Conservation (phyloP, 2,329 filamentous ascomycete genomes). For the Dactylellina parvicollis region DNA sequence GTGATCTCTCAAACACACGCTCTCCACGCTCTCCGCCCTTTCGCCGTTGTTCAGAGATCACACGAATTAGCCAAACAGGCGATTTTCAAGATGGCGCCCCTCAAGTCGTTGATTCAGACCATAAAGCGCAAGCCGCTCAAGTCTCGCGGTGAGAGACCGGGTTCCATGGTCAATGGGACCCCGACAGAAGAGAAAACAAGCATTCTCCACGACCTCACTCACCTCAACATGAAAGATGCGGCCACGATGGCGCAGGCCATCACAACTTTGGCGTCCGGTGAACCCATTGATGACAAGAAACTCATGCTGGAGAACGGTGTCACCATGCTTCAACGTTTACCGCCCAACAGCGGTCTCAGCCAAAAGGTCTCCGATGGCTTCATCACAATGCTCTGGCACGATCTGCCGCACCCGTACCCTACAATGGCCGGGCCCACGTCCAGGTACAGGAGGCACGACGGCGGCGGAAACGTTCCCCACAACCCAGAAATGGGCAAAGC, state of each 20-base stretch:
- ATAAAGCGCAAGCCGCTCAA: slow-evolving; percentile 64
- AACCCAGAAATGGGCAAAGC: slow-evolving; percentile 73
- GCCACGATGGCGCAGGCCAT: slow-evolving; percentile 62
- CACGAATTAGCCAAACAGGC: neutral
- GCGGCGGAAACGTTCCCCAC: slow-evolving; percentile 67
- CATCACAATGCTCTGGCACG: slow-evolving; percentile 67
- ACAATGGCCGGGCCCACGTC: slow-evolving; percentile 64
- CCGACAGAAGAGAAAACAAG: slow-evolving; percentile 61
- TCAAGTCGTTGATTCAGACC: slow-evolving; percentile 63
- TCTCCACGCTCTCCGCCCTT: slow-evolving; percentile 10
- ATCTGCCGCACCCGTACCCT: slow-evolving; percentile 66
- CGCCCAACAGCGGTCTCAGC: slow-evolving; percentile 65
- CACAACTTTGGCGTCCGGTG: slow-evolving; percentile 63
- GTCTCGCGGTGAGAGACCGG: slow-evolving; percentile 65
- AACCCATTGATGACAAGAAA: slow-evolving; percentile 65
- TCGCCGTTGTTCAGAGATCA: slow-evolving; percentile 7
- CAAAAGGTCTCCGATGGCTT: slow-evolving; percentile 65
- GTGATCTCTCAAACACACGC: slow-evolving; percentile 8
- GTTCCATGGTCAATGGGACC: slow-evolving; percentile 60
- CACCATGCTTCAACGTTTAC: slow-evolving; percentile 66
- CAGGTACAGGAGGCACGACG: slow-evolving; percentile 64
- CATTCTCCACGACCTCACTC: slow-evolving; percentile 62
- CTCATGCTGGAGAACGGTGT: slow-evolving; percentile 66
- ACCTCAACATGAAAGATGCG: slow-evolving; percentile 62
- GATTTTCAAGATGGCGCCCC: slow-evolving; percentile 57